Conservation (phyloP, 371 early-diverging fungal genomes). For the Mucor velutinosus region DNA sequence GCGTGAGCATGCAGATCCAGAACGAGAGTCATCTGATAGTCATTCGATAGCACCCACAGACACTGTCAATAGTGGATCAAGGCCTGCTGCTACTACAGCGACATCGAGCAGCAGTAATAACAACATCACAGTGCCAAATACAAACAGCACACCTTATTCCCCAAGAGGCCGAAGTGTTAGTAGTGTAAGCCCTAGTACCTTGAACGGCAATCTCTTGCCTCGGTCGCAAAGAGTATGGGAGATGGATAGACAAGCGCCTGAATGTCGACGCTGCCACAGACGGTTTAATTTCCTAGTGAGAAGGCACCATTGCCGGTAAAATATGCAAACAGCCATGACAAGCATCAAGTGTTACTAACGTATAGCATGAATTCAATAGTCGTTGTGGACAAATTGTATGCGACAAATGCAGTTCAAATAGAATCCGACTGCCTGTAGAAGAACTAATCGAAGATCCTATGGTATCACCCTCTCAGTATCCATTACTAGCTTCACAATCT, state of each 20-base stretch:
- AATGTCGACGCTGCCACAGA: constrained; percentile 64
- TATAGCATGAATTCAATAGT: constrained; percentile 17
- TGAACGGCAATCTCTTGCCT: constrained; percentile 7
- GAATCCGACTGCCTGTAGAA: constrained; percentile 39
- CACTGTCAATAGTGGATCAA: neutral
- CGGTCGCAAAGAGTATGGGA: constrained; percentile 59
- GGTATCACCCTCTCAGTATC: constrained; percentile 42
- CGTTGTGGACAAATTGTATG: constrained; percentile 80
- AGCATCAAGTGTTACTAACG: neutral
- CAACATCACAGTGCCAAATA: neutral
- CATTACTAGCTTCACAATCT: constrained; percentile 36
- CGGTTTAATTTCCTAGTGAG: constrained; percentile 66
- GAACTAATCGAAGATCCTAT: constrained; percentile 50
- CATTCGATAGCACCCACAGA: neutral
- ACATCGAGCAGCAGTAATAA: neutral
- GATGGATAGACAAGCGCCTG: constrained; percentile 60
- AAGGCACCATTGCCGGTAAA: constrained; percentile 71
- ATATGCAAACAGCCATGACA: neutral
- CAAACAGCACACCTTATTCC: neutral
- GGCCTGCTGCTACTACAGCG: neutral
- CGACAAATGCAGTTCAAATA: constrained; percentile 60
- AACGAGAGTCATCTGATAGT: neutral
- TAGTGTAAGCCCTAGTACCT: constrained; percentile 5
- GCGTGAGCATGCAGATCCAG: neutral
- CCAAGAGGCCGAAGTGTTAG: constrained; percentile 15